Evolutionary conservation across 2,329 filamentous ascomycete genomes (phyloP), one percentile per base, ranked within the genome.

Genomic region (Zelopaecilomyces penicillatus): DNA sequence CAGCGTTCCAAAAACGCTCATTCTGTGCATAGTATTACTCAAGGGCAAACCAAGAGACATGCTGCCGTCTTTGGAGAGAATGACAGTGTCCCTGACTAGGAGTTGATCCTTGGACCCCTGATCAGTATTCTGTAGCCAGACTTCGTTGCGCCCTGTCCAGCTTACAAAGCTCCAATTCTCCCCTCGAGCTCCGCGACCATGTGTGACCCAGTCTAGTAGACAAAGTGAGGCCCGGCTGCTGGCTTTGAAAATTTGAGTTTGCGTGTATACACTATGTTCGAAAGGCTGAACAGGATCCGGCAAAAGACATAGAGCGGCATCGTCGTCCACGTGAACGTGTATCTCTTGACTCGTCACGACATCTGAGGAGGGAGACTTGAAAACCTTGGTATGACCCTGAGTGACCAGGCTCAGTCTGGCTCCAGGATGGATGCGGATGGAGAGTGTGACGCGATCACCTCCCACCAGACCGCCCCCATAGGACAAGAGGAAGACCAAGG

Each of bases 281-380:
- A 95, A 97, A 0, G 93, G 93, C 61, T 96, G 91, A 3, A 95
- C 85, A 1, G 93, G 93, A 61, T 98, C 93, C 0, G 93, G 93
- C 8, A 97, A 75, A 49, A 85, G 70, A 56, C 82, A 83, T 10
- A 85, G 67, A 1, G 73, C 75, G 5, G 71, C 77, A 26, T 64
- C 68, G 10, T 69, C 55, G 27, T 70, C 66, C 42, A 85, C 65
- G 3, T 62, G 61, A 30, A 78, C 72, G 9, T 66, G 61, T 47
- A 85, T 62, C 1, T 60, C 68, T 62, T 85, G 82, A 19, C 72
- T 70, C 2, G 82, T 84, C 38, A 76, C 60, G 9, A 78, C 63
- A 36, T 75, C 67, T 32, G 66, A 66, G 44, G 70, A 68, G 39
- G 77, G 64, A 1, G 88, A 85, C 61, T 93, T 95, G 76, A 95